A percentile compares a stretch with the other conserved stretches of the same genome.
Evolutionary conservation across 495 filamentous ascomycete genomes (phyloP).

Genomic region (Hypoxylon trugodes): DNA sequence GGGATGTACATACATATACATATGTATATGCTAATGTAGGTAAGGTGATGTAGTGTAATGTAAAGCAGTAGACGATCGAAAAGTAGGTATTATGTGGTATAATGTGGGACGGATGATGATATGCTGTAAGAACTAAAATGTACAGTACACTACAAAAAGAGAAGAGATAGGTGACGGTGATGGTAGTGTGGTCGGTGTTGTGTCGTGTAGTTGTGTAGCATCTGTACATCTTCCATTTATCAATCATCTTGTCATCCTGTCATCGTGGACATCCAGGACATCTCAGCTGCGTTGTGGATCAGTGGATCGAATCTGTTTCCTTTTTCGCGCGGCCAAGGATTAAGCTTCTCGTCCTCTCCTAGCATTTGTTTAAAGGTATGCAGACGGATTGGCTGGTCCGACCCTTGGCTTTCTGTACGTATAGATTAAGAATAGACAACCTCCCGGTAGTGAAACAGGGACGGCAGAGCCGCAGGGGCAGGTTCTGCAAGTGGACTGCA

Average conservation of each 20-base stretch:
- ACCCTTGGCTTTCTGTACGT: constrained; percentile 28
- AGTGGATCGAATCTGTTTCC: constrained; percentile 36
- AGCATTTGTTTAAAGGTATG: constrained; percentile 27
- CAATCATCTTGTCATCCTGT: constrained; percentile 37
- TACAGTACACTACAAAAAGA: no score
- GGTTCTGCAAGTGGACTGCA: neutral
- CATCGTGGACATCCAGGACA: no score
- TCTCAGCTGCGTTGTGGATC: constrained; percentile 39
- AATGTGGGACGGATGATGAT: constrained; percentile 35
- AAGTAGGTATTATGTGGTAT: constrained; percentile 14
- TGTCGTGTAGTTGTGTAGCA: constrained; percentile 1
- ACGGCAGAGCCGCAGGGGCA: constrained; percentile 42
- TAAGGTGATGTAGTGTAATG: no score
- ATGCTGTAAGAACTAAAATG: constrained; percentile 36
- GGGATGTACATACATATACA: no score
- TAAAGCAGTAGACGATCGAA: neutral
- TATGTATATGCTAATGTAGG: no score
- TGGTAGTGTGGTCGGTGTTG: neutral
- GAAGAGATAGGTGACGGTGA: no score
- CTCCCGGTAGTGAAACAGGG: constrained; percentile 42
- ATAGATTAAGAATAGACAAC: constrained; percentile 39
- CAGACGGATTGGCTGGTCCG: constrained; percentile 33
- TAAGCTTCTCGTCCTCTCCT: constrained; percentile 23
- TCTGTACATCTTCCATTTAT: constrained; percentile 27
- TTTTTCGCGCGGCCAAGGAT: constrained; percentile 35